These are phyloP conservation scores for Thecaphora frezii DNA, from an alignment of 1,284 basidiomycete genomes.

Conservation along the genomic window DNA sequence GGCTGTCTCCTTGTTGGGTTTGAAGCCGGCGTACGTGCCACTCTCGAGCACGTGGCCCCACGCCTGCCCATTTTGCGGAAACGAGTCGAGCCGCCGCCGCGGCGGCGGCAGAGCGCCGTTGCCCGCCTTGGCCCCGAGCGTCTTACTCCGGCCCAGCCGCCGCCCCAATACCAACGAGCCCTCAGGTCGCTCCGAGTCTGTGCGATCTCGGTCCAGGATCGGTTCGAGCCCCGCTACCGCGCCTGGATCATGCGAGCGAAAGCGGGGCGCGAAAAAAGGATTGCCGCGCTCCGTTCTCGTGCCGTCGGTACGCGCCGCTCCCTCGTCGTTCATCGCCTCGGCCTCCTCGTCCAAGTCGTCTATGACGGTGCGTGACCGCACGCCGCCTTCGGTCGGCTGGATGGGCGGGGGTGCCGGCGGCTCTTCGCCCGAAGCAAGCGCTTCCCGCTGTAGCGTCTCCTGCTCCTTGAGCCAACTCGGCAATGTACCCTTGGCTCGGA, in stretches of 20 bases:
- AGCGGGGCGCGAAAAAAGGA: constrained; percentile 49
- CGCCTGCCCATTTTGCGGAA: constrained; percentile 15
- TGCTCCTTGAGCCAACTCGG: constrained; percentile 57
- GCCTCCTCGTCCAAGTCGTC: constrained; percentile 46
- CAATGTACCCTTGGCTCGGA: constrained; percentile 37
- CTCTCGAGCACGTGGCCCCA: constrained; percentile 45
- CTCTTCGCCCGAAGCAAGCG: constrained; percentile 39
- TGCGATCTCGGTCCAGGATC: not conserved
- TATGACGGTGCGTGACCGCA: constrained; percentile 36
- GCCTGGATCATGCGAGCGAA: constrained; percentile 3
- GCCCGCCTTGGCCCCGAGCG: constrained; percentile 8
- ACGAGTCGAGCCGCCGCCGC: constrained; percentile 29
- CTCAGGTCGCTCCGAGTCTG: constrained; percentile 1
- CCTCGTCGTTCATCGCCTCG: constrained; percentile 42
- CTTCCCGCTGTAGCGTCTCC: constrained; percentile 48
- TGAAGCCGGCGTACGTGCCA: constrained; percentile 51
- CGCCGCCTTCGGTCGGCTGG: constrained; percentile 31
- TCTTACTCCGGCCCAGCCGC: constrained; percentile 47
- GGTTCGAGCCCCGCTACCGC: constrained; percentile 4
- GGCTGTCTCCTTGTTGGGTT: constrained; percentile 36
- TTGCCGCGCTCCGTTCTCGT: too few species aligned
- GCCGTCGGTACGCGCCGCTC: constrained; percentile 40
- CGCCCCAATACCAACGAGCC: constrained; percentile 17
- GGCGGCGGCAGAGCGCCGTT: constrained; percentile 18
- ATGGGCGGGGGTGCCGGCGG: constrained; percentile 39